Conservation (phyloP, 2,329 filamentous ascomycete species). For the Dichotomopilus funicola region DNA sequence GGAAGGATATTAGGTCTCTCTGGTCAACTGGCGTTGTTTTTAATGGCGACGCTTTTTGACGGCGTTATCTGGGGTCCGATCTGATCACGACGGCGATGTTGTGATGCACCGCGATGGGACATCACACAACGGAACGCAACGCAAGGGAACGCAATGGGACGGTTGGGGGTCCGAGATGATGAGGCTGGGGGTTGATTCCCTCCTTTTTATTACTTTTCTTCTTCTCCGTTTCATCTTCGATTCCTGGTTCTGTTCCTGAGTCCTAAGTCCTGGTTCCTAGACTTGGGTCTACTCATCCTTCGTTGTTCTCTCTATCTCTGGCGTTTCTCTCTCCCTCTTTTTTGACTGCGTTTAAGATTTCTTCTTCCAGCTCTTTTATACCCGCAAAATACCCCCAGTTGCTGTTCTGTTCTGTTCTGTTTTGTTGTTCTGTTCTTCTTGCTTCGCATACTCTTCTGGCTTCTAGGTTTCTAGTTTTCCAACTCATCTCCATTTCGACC, state of each 20-base stretch:
- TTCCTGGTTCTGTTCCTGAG: too few relatives aligned
- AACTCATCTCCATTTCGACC: not conserved
- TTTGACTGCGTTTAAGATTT: not conserved
- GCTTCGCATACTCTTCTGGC: not conserved
- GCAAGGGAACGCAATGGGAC: not conserved
- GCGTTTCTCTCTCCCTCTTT: not conserved
- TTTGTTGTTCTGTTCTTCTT: not conserved
- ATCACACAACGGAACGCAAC: not conserved
- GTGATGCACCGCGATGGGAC: too few relatives aligned
- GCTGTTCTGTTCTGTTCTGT: not conserved
- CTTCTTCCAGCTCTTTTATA: not conserved
- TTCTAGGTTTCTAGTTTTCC: not conserved
- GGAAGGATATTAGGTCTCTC: too few relatives aligned
- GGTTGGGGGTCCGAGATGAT: not conserved
- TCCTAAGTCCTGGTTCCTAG: too few relatives aligned
- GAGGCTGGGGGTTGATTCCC: conserved; percentile 1
- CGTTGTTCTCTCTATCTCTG: not conserved
- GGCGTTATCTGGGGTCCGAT: not conserved
- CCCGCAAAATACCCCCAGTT: not conserved
- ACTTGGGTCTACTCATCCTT: too few relatives aligned
- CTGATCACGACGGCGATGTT: not conserved
- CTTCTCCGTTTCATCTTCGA: not conserved
- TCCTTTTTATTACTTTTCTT: not conserved
- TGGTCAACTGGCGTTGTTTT: too few relatives aligned
- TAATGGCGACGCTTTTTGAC: too few relatives aligned